Evolutionary conservation across 1,284 basidiomycete genomes (phyloP).

Genomic region (Termitomyces sp.): DNA sequence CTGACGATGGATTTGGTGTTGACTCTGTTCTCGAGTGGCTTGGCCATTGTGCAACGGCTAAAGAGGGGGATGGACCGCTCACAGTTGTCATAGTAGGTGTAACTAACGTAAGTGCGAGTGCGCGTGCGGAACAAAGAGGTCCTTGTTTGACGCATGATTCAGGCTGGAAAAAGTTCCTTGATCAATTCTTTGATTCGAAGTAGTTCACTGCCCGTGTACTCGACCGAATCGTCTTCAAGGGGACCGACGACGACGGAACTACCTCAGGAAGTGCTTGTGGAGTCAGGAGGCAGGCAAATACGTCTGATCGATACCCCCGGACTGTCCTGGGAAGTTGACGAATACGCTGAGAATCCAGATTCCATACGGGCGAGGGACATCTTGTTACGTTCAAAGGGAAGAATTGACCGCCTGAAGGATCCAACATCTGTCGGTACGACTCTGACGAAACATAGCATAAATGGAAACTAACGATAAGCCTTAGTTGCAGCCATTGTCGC

Average conservation of each 20-base stretch:
- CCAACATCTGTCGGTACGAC: constrained; percentile 68
- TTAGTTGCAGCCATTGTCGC: constrained; percentile 75
- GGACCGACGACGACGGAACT: constrained; percentile 68
- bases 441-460: constrained; percentile 4
- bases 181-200: constrained; percentile 69
- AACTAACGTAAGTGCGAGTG: constrained; percentile 57
- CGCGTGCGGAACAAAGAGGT: neutral
- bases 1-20: constrained; percentile 55
- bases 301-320: constrained; percentile 83
- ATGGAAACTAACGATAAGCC: constrained; percentile 1
- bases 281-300: constrained; percentile 42
- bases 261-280: constrained; percentile 57
- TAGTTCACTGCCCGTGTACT: constrained; percentile 59
- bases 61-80: constrained; percentile 42
- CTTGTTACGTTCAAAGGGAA: constrained; percentile 75
- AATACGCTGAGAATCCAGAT: constrained; percentile 40
- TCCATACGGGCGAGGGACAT: constrained; percentile 61
- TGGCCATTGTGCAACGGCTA: constrained; percentile 40
- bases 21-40: constrained; percentile 45
- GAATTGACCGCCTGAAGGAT: constrained; percentile 87
- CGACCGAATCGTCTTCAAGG: constrained; percentile 44
- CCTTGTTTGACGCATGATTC: constrained; percentile 13
- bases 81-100: constrained; percentile 72
- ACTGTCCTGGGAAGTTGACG: constrained; percentile 49
- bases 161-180: constrained; percentile 81